phyloP scores from a whole-genome alignment of 1,284 basidiomycete genomes.

The Bondarzewia mesenterica region DNA sequence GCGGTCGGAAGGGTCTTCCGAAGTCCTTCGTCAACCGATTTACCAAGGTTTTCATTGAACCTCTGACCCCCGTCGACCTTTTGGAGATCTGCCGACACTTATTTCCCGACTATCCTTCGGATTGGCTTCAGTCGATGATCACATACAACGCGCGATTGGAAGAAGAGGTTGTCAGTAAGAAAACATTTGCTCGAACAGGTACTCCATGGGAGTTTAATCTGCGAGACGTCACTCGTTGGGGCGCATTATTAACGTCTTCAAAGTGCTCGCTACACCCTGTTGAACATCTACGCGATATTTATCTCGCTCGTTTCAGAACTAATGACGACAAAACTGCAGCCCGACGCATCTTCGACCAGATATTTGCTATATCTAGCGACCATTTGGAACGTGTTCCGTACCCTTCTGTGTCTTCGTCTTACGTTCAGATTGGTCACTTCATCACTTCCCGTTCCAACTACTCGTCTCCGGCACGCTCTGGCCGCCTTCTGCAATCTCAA shows the following conservation, averaged over 20 bases:
- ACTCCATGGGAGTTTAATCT: constrained; percentile 99
- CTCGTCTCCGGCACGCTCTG: constrained; percentile 28
- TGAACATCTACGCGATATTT: constrained; percentile 65
- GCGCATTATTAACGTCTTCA: constrained; percentile 42
- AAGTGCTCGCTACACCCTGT: constrained; percentile 42
- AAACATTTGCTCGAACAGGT: constrained; percentile 76
- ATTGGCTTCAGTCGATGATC: constrained; percentile 72
- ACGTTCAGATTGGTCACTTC: constrained; percentile 70
- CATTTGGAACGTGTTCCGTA: constrained; percentile 28
- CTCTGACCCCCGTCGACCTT: constrained; percentile 77
- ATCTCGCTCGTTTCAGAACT: constrained; percentile 84
- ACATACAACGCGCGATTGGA: constrained; percentile 74
- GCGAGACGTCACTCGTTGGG: constrained; percentile 93
- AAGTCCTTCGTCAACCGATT: constrained; percentile 98
- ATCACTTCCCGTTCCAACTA: constrained; percentile 39
- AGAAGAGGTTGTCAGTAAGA: constrained; percentile 60
- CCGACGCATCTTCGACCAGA: constrained; percentile 49
- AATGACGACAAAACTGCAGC: constrained; percentile 58
- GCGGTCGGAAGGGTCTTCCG: constrained; percentile 94
- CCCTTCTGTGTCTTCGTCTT: constrained; percentile 43
- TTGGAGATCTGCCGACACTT: constrained; percentile 73
- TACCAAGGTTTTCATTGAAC: constrained; percentile 93
- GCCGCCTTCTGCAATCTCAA: constrained; percentile 54
- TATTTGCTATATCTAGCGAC: constrained; percentile 39
- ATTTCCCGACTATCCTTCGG: constrained; percentile 54